Conservation (phyloP, 176 grass and related monocot species). For the Triticum aestivum region IWGSC_CS_RefSeq_v2.1 NC_057794.1:534204433-534204932, state of each 20-base stretch:
- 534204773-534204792: too few relatives aligned
- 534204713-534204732: too few relatives aligned
- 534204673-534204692: constrained; percentile 48
- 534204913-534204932: too few relatives aligned
- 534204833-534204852: too few relatives aligned
- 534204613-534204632: constrained; percentile 64
- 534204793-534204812: too few relatives aligned
- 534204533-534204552: neutral
- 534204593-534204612: constrained; percentile 60
- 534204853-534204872: too few relatives aligned
- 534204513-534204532: neutral
- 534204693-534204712: neutral
- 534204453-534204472: constrained; percentile 52
- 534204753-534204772: too few relatives aligned
- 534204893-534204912: too few relatives aligned
- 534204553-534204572: constrained; percentile 51
- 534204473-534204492: constrained; percentile 31
- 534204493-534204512: too few relatives aligned
- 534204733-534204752: too few relatives aligned
- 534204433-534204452: constrained; percentile 52
- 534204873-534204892: too few relatives aligned
- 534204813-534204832: too few relatives aligned
- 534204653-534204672: constrained; percentile 69
- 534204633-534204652: neutral
- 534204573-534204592: constrained; percentile 60